Percentiles rank a stretch among this genome's conserved stretches.
Evolutionary conservation across 495 filamentous ascomycete species (phyloP).

Genomic region (Penicillium lagena): DNA sequence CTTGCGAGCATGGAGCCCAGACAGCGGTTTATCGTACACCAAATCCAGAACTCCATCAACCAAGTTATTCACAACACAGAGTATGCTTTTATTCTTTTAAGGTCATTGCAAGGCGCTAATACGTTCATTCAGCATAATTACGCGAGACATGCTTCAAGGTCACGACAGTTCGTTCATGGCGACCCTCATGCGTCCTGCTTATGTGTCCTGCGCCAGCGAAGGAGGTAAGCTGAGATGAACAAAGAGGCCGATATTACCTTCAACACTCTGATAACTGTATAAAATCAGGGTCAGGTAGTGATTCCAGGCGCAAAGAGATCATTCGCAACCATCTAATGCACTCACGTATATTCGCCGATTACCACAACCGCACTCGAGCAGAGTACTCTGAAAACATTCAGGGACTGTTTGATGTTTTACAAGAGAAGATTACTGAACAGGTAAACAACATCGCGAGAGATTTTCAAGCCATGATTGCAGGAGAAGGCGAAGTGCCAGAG

Average conservation of each 20-base stretch:
- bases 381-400: neutral
- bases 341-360: conserved; percentile 1
- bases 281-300: conserved; percentile 5
- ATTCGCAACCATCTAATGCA: conserved; percentile 6
- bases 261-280: neutral
- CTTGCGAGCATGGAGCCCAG: conserved; percentile 3
- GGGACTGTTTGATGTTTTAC: neutral
- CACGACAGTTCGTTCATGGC: conserved; percentile 16
- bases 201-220: conserved; percentile 7
- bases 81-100: neutral
- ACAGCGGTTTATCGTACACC: conserved; percentile 5
- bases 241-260: neutral
- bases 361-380: neutral
- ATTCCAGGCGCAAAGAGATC: conserved; percentile 4
- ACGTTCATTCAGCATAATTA: conserved; percentile 1
- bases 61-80: neutral
- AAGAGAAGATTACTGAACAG: neutral
- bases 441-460: conserved; percentile 4
- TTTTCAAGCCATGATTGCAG: conserved; percentile 5
- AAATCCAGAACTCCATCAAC: neutral
- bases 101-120: neutral
- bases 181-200: conserved; percentile 13
- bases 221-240: conserved; percentile 9
- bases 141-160: conserved; percentile 5
- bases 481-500: conserved; percentile 4